Evolutionary conservation across 2,329 filamentous ascomycete species (phyloP).

Genomic region (Teratosphaeria destructans): DNA sequence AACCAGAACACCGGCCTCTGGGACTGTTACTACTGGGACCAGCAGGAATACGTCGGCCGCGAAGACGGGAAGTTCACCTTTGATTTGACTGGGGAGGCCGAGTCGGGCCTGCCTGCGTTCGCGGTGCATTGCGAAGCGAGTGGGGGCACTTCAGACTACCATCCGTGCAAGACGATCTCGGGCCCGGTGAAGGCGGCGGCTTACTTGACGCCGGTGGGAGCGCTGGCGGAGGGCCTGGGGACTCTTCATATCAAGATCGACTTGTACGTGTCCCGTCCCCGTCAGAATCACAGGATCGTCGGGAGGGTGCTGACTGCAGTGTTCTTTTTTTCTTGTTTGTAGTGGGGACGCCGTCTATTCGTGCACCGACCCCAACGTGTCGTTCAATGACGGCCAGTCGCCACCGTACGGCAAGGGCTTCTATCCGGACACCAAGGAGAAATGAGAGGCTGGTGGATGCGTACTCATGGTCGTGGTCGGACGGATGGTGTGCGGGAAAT

Average conservation of each 20-base stretch:
- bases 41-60: neutral
- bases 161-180: slow-evolving; percentile 59
- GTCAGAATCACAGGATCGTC: neutral
- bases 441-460: neutral
- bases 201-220: neutral
- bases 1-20: neutral
- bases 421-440: neutral
- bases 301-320: neutral
- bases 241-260: neutral
- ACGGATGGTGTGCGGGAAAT: too few species aligned
- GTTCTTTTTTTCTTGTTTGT: neutral
- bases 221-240: neutral
- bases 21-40: neutral
- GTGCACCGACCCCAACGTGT: neutral
- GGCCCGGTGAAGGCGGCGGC: neutral
- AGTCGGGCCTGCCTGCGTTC: neutral
- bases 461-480: too few species aligned
- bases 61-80: neutral
- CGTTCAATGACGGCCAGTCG: neutral
- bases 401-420: neutral
- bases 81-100: neutral
- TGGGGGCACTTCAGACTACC: slow-evolving; percentile 62
- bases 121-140: slow-evolving; percentile 43
- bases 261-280: neutral
- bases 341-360: neutral